Evolutionary conservation across 2,329 filamentous ascomycete genomes (phyloP).

Genomic region (Tolypocladium pustulatum): DNA sequence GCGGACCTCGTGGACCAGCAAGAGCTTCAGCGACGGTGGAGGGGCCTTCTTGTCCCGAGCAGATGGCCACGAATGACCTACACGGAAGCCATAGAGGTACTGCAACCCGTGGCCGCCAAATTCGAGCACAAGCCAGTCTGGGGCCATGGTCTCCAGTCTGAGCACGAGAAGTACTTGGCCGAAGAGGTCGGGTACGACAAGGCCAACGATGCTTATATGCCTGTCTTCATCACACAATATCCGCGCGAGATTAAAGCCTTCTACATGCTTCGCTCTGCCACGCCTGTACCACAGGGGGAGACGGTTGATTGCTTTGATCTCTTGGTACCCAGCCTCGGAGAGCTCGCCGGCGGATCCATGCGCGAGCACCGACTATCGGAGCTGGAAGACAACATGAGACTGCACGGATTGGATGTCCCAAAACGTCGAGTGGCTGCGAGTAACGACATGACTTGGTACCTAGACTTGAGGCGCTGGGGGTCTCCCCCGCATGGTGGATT

Average conservation of each 20-base stretch:
- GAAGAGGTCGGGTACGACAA: slow-evolving; percentile 43
- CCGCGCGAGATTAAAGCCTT: slow-evolving; percentile 86
- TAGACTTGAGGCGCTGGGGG: slow-evolving; percentile 82
- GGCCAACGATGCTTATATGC: slow-evolving; percentile 39
- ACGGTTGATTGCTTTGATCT: slow-evolving; percentile 90
- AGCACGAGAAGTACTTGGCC: slow-evolving; percentile 87
- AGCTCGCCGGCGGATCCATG: slow-evolving; percentile 81
- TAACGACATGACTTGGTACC: slow-evolving; percentile 63
- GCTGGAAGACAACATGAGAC: slow-evolving; percentile 60
- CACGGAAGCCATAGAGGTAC: slow-evolving; percentile 58
- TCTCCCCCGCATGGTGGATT: slow-evolving; percentile 87
- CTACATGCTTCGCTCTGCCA: slow-evolving; percentile 42
- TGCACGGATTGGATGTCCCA: slow-evolving; percentile 47
- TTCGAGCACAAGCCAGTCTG: slow-evolving; percentile 64
- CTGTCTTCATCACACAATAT: slow-evolving; percentile 89
- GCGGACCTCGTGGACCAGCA: slow-evolving; percentile 29
- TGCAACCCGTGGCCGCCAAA: slow-evolving; percentile 47
- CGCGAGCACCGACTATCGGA: slow-evolving; percentile 68
- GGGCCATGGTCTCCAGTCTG: slow-evolving; percentile 68
- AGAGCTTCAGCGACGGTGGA: slow-evolving; percentile 60
- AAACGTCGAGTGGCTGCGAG: slow-evolving; percentile 16
- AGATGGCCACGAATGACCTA: slow-evolving; percentile 79
- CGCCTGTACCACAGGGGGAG: slow-evolving; percentile 16
- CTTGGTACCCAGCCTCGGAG: slow-evolving; percentile 73
- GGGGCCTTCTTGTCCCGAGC: slow-evolving; percentile 42